A percentile compares a stretch with the other conserved stretches of the same genome.
Evolutionary conservation across 768 basidiomycete species (phyloP).

Genomic region (Lentinula sp.): DNA sequence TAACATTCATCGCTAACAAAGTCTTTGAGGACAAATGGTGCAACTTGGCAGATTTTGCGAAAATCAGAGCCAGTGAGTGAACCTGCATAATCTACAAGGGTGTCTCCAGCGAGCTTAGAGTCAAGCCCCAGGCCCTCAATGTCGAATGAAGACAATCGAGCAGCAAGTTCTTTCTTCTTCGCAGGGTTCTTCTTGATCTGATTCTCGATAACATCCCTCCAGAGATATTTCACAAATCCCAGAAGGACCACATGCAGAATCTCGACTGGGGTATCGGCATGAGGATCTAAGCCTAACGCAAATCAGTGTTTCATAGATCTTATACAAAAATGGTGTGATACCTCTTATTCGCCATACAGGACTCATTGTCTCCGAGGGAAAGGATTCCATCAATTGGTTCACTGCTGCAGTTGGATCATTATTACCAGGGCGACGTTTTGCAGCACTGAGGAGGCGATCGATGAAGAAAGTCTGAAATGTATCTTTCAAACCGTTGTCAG

Average conservation of each 20-base stretch:
- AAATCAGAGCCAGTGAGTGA: slow-evolving; percentile 15
- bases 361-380: too few relatives aligned
- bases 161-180: background rate
- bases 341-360: too few relatives aligned
- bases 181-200: background rate
- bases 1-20: background rate
- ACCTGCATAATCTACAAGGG: slow-evolving; percentile 10
- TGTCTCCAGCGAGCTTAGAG: background rate
- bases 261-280: slow-evolving; percentile 14
- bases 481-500: too few relatives aligned
- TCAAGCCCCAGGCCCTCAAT: background rate
- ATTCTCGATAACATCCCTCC: slow-evolving; percentile 8
- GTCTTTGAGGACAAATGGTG: slow-evolving; percentile 10
- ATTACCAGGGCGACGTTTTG: too few relatives aligned
- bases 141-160: background rate
- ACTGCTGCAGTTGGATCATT: too few relatives aligned
- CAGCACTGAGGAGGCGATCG: too few relatives aligned
- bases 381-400: too few relatives aligned
- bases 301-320: too few relatives aligned
- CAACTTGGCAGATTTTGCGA: slow-evolving; percentile 11
- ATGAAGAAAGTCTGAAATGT: too few relatives aligned
- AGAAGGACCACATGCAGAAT: slow-evolving; percentile 16
- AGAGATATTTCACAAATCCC: slow-evolving; percentile 17
- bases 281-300: slow-evolving; percentile 14
- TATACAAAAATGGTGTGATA: too few relatives aligned